These are phyloP conservation scores for Fusarium sp. DNA, from an alignment of 2,329 filamentous ascomycete species.

Conservation along the genomic window DNA sequence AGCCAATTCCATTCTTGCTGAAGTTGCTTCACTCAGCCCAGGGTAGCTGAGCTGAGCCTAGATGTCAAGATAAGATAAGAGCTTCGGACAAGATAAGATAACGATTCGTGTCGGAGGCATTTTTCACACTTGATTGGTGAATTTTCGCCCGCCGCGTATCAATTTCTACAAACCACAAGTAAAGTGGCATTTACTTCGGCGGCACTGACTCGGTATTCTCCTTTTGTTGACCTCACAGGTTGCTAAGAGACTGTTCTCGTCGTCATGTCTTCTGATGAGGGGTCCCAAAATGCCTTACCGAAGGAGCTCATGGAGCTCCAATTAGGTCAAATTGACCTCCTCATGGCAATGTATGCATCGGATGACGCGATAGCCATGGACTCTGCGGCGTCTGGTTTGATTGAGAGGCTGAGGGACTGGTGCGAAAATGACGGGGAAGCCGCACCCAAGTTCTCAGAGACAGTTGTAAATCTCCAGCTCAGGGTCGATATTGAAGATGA, in stretches of 20 bases:
- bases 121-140: not conserved
- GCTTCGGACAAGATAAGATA: not conserved
- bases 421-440: slow-evolving; percentile 33
- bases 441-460: slow-evolving; percentile 2
- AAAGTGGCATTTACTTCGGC: not conserved
- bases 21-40: not conserved
- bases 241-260: accelerated
- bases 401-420: slow-evolving; percentile 41
- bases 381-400: slow-evolving; percentile 19
- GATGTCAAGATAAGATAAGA: not conserved
- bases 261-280: not conserved
- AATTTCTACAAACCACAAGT: slow-evolving; percentile 14
- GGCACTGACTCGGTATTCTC: accelerated
- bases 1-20: not conserved
- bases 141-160: not conserved
- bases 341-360: slow-evolving; percentile 63
- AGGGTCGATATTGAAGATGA: slow-evolving; percentile 37
- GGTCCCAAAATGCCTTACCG: slow-evolving; percentile 45
- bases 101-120: accelerated
- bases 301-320: slow-evolving; percentile 61
- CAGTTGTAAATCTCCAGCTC: slow-evolving; percentile 43
- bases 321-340: slow-evolving; percentile 62
- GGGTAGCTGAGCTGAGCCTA: not conserved
- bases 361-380: slow-evolving; percentile 51
- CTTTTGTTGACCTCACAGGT: accelerated